Conservation (phyloP, 768 basidiomycete species). For the Lentinula raphanica region DNA sequence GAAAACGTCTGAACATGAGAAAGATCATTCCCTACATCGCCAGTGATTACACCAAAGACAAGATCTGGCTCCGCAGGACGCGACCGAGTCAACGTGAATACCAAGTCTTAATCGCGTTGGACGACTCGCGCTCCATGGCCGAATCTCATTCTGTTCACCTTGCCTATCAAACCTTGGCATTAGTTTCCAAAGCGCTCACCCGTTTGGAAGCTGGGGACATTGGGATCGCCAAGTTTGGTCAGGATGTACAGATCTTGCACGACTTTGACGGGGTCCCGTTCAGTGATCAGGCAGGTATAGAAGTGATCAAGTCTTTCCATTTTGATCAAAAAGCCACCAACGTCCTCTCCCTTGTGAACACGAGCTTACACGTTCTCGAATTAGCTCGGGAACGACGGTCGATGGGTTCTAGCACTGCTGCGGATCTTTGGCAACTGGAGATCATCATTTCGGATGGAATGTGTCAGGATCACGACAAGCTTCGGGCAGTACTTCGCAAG, state of each 20-base stretch:
- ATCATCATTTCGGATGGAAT: slow-evolving; percentile 99
- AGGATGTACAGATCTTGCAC: slow-evolving; percentile 82
- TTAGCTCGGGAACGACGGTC: slow-evolving; percentile 66
- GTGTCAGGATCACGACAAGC: slow-evolving; percentile 88
- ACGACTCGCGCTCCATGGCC: slow-evolving; percentile 96
- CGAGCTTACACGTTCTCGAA: slow-evolving; percentile 68
- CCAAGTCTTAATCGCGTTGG: slow-evolving; percentile 89
- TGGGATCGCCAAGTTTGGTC: slow-evolving; percentile 86
- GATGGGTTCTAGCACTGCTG: slow-evolving; percentile 56
- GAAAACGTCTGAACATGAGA: slow-evolving; percentile 98
- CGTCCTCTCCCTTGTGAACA: slow-evolving; percentile 76
- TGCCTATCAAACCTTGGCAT: slow-evolving; percentile 87
- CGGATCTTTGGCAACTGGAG: slow-evolving; percentile 94
- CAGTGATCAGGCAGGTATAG: slow-evolving; percentile 74
- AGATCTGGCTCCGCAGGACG: slow-evolving; percentile 95
- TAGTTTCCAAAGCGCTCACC: slow-evolving; percentile 86
- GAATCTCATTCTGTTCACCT: slow-evolving; percentile 89
- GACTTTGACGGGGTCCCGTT: slow-evolving; percentile 79
- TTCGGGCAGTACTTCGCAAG: slow-evolving; percentile 73
- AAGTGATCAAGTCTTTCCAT: slow-evolving; percentile 77
- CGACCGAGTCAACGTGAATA: slow-evolving; percentile 93
- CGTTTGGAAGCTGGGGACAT: slow-evolving; percentile 95
- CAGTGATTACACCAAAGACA: slow-evolving; percentile 98
- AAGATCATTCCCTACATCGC: slow-evolving; percentile 98
- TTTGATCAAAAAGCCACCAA: slow-evolving; percentile 91